Base-by-base conservation (phyloP, 176 grass and related monocot genomes). In the Musa itinerans region DNA sequence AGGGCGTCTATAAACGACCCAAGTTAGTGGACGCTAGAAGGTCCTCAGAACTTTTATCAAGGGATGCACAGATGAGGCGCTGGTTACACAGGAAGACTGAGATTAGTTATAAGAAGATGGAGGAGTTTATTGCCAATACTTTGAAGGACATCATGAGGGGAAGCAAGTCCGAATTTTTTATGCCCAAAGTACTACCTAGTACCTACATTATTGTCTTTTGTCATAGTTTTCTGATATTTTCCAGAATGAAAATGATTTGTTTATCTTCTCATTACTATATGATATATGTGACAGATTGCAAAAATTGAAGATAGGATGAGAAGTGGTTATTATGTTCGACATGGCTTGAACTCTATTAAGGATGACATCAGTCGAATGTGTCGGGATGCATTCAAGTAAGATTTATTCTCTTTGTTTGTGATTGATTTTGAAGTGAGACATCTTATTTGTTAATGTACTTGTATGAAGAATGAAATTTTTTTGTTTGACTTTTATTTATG, bases 331-430 rank as follows among this genome's bases (percentile, higher is more conserved):
- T 99, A 99, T 82, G 81, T 76, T 81, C 88, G 91, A 21, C 90
- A 84, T 87, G 95, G 95, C 53, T 87, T 99, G 76, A 87, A 86
- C 86, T 89, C 82, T 72, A 76, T 99, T 59, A 94, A 86, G 79
- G 82, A 99, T 81, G 95, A 99, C 61, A 99, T 99, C 52, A 86
- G 95, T 83, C 82, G 86, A 63, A 94, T 99, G 95, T 99, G 95
- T 58, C 88, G 85, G 54, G 95, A 99, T 85, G 95, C 91, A 72
- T 75, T 99, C 57, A 94, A 89, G 95, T 99, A 94, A 83, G 85
- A 70, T 58, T 75, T 75, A 27, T 75, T 12, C 34, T 43, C 34
- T 43, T 43, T 43, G 34, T 6, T 58, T 75, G 10, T 25, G 19
- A 29, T 14, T 57, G 52, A 14, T 54, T 58, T 75, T 71, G 68